These are phyloP conservation scores for Gloeostereum incarnatum DNA, from an alignment of 768 basidiomycete genomes.

Conservation along the genomic window DNA sequence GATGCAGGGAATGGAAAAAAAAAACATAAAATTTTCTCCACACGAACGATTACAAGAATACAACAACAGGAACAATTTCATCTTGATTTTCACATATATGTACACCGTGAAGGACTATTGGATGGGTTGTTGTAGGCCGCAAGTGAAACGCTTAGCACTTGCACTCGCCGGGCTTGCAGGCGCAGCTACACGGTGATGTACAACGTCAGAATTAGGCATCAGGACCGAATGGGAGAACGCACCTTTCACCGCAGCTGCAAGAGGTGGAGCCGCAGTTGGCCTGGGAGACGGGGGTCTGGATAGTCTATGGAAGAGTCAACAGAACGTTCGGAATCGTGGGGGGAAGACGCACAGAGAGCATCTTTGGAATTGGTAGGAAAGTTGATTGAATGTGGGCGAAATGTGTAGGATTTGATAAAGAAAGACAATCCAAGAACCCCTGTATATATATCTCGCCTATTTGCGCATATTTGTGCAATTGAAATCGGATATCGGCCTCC, in stretches of 20 bases:
- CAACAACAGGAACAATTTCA: no score
- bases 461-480: not conserved
- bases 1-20: no score
- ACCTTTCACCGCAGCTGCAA: slow-evolving; percentile 48
- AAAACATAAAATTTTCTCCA: no score
- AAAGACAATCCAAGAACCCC: not conserved
- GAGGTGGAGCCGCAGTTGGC: slow-evolving; percentile 33
- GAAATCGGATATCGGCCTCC: no score
- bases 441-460: not conserved
- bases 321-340: slow-evolving; percentile 2
- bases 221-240: slow-evolving; percentile 7
- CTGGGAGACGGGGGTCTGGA: slow-evolving; percentile 30
- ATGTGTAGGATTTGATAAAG: not conserved
- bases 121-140: no score
- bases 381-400: no score
- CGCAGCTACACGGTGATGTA: slow-evolving; percentile 45
- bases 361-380: slow-evolving; percentile 10
- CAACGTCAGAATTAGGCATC: not conserved
- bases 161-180: slow-evolving; percentile 54
- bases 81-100: no score
- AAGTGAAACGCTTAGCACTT: slow-evolving; percentile 38
- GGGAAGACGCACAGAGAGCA: slow-evolving; percentile 28
- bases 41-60: no score
- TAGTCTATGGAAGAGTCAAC: slow-evolving; percentile 15
- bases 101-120: no score